Base-by-base conservation (phyloP, 257 asterid genomes). In the Galeopsis tetrahit region DNA sequence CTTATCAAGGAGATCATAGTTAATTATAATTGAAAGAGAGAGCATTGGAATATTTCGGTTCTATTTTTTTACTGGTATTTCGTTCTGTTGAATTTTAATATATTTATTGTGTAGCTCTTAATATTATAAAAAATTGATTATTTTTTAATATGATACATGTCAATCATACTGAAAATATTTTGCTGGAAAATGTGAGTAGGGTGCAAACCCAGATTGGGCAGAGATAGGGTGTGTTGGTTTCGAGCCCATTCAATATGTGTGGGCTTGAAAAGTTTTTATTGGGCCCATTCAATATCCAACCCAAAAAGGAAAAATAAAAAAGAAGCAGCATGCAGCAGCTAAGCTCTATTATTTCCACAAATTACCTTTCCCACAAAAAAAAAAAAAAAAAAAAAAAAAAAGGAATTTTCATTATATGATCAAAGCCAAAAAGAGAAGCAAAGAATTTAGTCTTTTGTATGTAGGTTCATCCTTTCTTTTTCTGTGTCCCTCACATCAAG, bases 401-500 rank as follows among this genome's bases (percentile, higher is more conserved):
- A 60, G 44, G 10, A 49, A 40, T 13, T 55, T 21, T 32, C 9
- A 61, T 58, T 36, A 55, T 78, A 69, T 58, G 28, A 71, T 33
- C 63, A 70, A 43, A 53, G 49, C 67, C 65, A 28, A 60, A 77
- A 79, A 71, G 77, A 73, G 72, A 65, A 51, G 58, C 78, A 75
- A 65, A 73, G 70, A 69, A 58, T 56, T 52, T 34, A 2, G 68
- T 56, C 69, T 57, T 73, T 81, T 64, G 21, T n/a, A 57, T 62
- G 58, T 62, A 49, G 70, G 60, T 70, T 33, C 53, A 60, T 43
- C 40, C 44, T 58, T 21, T 21, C 44, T 58, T 21, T 21, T 17
- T 66, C 42, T 63, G 73, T 71, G 60, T 32, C 76, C 70, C 69
- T 63, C 77, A 76, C 78, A 68, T 75, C 75, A 51, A 33, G 63